phyloP scores from a whole-genome alignment of 495 filamentous ascomycete species.

The Aspergillus baeticus region DNA sequence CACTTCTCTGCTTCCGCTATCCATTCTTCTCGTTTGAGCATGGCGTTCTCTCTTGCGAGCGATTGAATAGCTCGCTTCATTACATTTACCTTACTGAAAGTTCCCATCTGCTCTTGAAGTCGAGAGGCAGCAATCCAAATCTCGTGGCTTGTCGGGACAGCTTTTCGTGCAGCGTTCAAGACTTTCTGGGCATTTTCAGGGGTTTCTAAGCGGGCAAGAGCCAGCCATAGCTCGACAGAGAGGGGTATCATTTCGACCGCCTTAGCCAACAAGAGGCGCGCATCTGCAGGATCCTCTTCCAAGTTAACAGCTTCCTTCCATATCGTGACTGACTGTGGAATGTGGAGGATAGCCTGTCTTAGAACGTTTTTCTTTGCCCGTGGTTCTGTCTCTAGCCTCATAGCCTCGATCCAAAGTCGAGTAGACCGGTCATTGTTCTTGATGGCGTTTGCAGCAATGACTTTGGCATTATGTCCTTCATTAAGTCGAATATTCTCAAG shows the following conservation, averaged over 20 bases:
- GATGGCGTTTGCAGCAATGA: conserved; percentile 94
- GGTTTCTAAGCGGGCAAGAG: conserved; percentile 82
- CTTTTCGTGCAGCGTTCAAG: conserved; percentile 91
- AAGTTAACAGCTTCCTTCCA: conserved; percentile 99
- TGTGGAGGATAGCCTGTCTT: conserved; percentile 81
- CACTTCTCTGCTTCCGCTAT: conserved; percentile 92
- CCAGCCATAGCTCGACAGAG: conserved; percentile 93
- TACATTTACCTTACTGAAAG: conserved; percentile 71
- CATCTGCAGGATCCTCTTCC: conserved; percentile 85
- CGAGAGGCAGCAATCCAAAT: conserved; percentile 95
- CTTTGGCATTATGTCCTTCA: conserved; percentile 86
- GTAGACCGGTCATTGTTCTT: conserved; percentile 87
- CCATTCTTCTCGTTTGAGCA: conserved; percentile 97
- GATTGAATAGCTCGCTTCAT: conserved; percentile 93
- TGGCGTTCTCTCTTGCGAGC: conserved; percentile 87
- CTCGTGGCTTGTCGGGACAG: conserved; percentile 85
- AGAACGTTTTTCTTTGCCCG: conserved; percentile 87
- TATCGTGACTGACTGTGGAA: conserved; percentile 85
- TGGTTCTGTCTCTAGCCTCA: conserved; percentile 81
- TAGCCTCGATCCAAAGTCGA: conserved; percentile 88
- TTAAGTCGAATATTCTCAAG: conserved; percentile 91
- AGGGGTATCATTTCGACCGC: conserved; percentile 91
- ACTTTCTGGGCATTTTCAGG: conserved; percentile 90
- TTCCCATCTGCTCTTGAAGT: conserved; percentile 87
- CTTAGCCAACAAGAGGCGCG: conserved; percentile 81